A percentile compares a stretch with the other conserved stretches of the same genome.
These are phyloP conservation scores for Tulasnella sp. DNA, from an alignment of 768 basidiomycete species.

Conservation along the genomic window DNA sequence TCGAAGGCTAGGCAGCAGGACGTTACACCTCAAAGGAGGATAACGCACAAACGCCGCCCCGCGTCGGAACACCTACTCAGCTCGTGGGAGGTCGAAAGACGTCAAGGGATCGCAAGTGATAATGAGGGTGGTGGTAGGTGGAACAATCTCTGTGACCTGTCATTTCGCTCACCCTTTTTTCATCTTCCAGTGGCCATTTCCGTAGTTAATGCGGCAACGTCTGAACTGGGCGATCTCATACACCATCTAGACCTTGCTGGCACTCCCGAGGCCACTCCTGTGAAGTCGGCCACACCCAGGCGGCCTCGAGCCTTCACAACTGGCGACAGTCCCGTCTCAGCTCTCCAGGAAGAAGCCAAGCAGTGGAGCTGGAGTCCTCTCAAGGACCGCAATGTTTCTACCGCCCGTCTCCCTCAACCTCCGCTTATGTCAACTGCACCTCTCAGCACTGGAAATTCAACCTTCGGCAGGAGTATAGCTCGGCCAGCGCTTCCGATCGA, in stretches of 20 bases:
- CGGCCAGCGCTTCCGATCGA: not conserved
- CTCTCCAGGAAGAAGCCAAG: not conserved
- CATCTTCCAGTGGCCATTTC: constrained; percentile 30
- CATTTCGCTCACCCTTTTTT: not conserved
- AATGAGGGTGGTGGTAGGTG: constrained; percentile 57
- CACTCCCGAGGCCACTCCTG: constrained; percentile 60
- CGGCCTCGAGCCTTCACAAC: not conserved
- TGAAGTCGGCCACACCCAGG: constrained; percentile 11
- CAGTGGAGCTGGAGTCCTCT: constrained; percentile 8
- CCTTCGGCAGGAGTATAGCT: constrained; percentile 13
- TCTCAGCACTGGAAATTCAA: constrained; percentile 9
- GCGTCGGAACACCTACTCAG: constrained; percentile 14
- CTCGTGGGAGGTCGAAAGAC: not conserved
- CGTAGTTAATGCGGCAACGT: constrained; percentile 76
- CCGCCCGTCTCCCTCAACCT: not conserved
- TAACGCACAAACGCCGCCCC: not conserved
- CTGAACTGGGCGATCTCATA: constrained; percentile 77
- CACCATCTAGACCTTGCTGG: constrained; percentile 81
- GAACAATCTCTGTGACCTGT: not conserved
- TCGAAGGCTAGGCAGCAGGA: not conserved
- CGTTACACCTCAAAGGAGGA: constrained; percentile 4
- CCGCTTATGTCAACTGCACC: not conserved
- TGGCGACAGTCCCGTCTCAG: not conserved
- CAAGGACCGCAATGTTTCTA: not conserved
- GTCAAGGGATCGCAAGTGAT: not conserved